phyloP scores from a whole-genome alignment of 805 yeast species.

The Yarrowia keelungensis region DNA sequence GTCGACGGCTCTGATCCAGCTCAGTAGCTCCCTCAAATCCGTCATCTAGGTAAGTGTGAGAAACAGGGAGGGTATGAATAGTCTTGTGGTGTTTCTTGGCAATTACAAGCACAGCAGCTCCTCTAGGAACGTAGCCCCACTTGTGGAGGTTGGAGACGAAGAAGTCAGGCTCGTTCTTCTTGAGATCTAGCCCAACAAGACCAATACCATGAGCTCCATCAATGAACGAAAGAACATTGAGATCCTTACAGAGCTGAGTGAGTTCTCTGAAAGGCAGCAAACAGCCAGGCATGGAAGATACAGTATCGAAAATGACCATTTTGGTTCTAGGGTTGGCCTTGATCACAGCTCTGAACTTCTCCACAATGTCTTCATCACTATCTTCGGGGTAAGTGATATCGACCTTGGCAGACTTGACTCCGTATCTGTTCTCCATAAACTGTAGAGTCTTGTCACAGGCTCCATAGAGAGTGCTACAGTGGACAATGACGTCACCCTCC shows the following conservation, averaged over 20 bases:
- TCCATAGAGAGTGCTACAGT: conserved; percentile 60
- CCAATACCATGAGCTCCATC: conserved; percentile 82
- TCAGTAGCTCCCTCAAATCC: conserved; percentile 44
- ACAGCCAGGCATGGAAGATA: conserved; percentile 70
- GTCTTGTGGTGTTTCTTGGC: conserved; percentile 57
- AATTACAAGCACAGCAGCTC: conserved; percentile 66
- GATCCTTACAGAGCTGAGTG: conserved; percentile 55
- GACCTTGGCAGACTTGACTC: conserved; percentile 52
- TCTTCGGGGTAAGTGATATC: conserved; percentile 56
- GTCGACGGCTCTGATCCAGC: conserved; percentile 41
- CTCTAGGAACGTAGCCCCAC: conserved; percentile 67
- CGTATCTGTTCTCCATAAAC: conserved; percentile 46
- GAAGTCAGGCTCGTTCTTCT: conserved; percentile 61
- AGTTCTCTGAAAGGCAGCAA: conserved; percentile 62
- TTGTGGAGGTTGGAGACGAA: conserved; percentile 70
- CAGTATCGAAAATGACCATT: conserved; percentile 61
- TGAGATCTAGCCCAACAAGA: conserved; percentile 44
- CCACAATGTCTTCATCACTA: conserved; percentile 52
- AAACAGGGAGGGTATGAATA: conserved; percentile 65
- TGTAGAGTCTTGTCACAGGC: conserved; percentile 60
- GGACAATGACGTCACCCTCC: conserved; percentile 59
- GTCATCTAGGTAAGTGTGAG: conserved; percentile 54
- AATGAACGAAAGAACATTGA: conserved; percentile 60
- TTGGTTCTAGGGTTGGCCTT: conserved; percentile 46
- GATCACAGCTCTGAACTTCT: conserved; percentile 45